Evolutionary conservation across 2,329 filamentous ascomycete species (phyloP).

Genomic region (Calonectria pseudoturangicola): DNA sequence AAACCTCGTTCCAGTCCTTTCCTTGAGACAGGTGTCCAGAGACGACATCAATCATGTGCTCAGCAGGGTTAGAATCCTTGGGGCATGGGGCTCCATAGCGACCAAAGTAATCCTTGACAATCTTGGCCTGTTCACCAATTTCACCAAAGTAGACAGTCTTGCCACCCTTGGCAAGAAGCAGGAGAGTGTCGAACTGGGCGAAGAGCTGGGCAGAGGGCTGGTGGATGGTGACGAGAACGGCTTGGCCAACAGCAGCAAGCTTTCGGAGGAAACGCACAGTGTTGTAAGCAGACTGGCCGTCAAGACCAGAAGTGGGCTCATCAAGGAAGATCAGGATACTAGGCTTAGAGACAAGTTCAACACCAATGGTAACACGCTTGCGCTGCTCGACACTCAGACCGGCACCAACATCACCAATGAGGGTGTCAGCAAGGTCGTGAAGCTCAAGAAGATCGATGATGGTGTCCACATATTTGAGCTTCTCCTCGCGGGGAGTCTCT

Average conservation of each 20-base stretch:
- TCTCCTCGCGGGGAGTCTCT: constrained; percentile 78
- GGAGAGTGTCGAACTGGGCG: constrained; percentile 78
- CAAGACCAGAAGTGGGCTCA: constrained; percentile 79
- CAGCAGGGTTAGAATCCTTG: constrained; percentile 80
- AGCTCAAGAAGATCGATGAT: constrained; percentile 80
- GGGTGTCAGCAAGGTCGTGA: constrained; percentile 67
- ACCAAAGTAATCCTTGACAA: constrained; percentile 78
- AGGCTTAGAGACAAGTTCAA: constrained; percentile 77
- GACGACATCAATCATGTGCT: constrained; percentile 82
- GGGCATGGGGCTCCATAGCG: constrained; percentile 78
- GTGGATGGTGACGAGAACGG: constrained; percentile 82
- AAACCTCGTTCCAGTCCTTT: constrained; percentile 81
- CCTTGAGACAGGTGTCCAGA: constrained; percentile 68
- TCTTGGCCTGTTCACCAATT: constrained; percentile 73
- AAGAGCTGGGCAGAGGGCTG: constrained; percentile 82
- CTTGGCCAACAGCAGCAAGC: constrained; percentile 79
- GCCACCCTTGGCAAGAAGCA: constrained; percentile 79
- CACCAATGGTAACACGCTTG: constrained; percentile 75
- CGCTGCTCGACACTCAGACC: constrained; percentile 72
- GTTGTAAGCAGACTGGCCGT: constrained; percentile 80
- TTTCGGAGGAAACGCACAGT: constrained; percentile 80
- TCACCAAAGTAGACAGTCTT: constrained; percentile 81
- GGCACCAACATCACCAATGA: constrained; percentile 70
- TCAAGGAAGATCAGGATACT: constrained; percentile 77
- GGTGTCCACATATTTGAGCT: constrained; percentile 84